Evolutionary conservation across 2,329 filamentous ascomycete species (phyloP).

Genomic region (Ambrosiella xylebori): DNA sequence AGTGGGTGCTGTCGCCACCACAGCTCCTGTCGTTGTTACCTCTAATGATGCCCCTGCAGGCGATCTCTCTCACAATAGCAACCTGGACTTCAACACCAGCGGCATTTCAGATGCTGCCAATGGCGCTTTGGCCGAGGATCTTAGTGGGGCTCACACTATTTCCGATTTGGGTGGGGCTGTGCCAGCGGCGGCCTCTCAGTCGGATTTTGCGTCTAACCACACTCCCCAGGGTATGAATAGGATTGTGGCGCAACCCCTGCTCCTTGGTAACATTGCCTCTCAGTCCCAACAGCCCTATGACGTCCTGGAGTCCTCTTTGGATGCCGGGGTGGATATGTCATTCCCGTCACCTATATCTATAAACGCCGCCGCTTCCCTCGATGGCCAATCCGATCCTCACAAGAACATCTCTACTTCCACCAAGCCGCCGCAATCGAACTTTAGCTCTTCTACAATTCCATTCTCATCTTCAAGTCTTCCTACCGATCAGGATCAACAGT

Average conservation of each 20-base stretch:
- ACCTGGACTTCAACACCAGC: not conserved
- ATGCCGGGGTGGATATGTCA: not conserved
- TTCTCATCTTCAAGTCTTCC: not conserved
- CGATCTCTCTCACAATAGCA: not conserved
- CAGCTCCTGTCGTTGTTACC: not conserved
- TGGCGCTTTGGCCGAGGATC: slow-evolving; percentile 1
- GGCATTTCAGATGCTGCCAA: not conserved
- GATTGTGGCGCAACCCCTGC: slow-evolving; percentile 2
- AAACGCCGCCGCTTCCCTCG: slow-evolving; percentile 4
- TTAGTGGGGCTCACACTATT: slow-evolving; percentile 1
- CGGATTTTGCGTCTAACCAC: not conserved
- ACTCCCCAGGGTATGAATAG: not conserved
- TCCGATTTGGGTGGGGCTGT: not conserved
- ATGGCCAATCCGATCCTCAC: not conserved
- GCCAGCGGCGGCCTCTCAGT: not conserved
- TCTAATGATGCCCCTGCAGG: not conserved
- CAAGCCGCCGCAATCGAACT: slow-evolving; percentile 7
- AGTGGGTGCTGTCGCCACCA: no score
- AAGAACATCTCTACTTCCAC: slow-evolving; percentile 4
- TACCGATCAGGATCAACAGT: not conserved
- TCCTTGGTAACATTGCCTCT: not conserved
- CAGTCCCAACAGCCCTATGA: slow-evolving; percentile 6
- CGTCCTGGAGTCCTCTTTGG: slow-evolving; percentile 6
- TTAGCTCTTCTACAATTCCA: not conserved
- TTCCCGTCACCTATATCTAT: slow-evolving; percentile 13